Base-by-base conservation (phyloP, 306 rosid genomes). In the Ormosia emarginata region DNA sequence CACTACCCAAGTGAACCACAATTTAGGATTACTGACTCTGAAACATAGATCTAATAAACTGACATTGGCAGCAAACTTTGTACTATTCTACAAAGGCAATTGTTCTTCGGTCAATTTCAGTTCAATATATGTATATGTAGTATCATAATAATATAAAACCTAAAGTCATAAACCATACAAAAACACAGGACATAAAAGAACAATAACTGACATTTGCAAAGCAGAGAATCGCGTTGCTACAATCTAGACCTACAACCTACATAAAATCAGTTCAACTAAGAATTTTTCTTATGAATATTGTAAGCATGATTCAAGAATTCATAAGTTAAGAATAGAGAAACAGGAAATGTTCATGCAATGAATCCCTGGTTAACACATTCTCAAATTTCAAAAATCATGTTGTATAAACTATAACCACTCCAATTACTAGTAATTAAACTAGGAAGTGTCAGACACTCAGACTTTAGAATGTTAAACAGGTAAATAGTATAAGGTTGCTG, bases 201-300 rank as follows among this genome's bases (percentile, higher is more conserved):
- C 24, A 78, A 74, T 43, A 78, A 82, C 94, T 56, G 15, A 93
- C 97, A 94, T 94, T 94, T 4, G 97, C 98, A 67, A 97, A 94
- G 85, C 98, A 94, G 44, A 85, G 87, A 66, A 94, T 92, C 9
- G 97, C 98, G 14, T 87, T 89, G 87, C 92, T 91, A 72, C 98
- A 94, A 65, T 94, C 97, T 81, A 94, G 83, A 63, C 98, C 98
- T 49, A 94, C 85, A 86, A 93, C 79, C 97, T 90, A 81, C 86
- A 86, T 75, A 71, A 87, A 71, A 76, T 64, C 36, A 63, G 64
- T 77, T 79, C 71, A 68, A 44, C 43, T 68, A 56, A 62, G 39
- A 80, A 84, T 14, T 15, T 44, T 68, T 49, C 36, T 59, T 39
- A 13, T 24, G 29, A 77, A 46, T 77, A 73, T 63, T 32, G 40